These are phyloP conservation scores for Ceratobasidium sp. DNA, from an alignment of 1,284 basidiomycete genomes.

Conservation along the genomic window DNA sequence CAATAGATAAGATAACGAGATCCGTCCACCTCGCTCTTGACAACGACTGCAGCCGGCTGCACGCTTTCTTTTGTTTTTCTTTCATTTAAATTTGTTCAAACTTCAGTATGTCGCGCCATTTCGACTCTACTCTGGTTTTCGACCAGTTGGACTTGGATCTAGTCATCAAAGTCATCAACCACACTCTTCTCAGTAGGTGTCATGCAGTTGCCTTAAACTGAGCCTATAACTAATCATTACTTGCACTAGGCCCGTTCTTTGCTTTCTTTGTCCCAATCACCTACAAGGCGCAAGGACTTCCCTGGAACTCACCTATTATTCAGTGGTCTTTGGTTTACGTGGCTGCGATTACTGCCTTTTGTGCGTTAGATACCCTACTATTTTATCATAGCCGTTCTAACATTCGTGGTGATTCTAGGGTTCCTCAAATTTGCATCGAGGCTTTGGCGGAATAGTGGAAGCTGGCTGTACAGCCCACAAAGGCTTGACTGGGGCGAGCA, in stretches of 20 bases:
- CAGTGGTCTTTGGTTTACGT: slow-evolving; percentile 65
- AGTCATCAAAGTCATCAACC: slow-evolving; percentile 75
- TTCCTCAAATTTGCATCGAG: slow-evolving; percentile 72
- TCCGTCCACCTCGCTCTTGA: background rate
- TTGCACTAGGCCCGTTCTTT: slow-evolving; percentile 78
- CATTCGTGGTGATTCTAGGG: slow-evolving; percentile 59
- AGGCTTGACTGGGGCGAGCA: slow-evolving; percentile 84
- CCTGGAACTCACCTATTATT: slow-evolving; percentile 63
- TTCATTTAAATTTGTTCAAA: background rate
- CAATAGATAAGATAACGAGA: slow-evolving; percentile 16
- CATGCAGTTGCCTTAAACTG: background rate
- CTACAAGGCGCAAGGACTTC: slow-evolving; percentile 73
- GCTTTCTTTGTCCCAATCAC: slow-evolving; percentile 79
- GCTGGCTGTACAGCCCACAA: slow-evolving; percentile 66
- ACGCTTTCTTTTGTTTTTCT: background rate
- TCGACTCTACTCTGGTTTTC: slow-evolving; percentile 46
- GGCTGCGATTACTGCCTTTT: slow-evolving; percentile 66
- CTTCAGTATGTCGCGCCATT: slow-evolving; percentile 33
- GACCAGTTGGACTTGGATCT: slow-evolving; percentile 69
- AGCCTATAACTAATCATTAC: background rate
- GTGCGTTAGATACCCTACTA: slow-evolving; percentile 63
- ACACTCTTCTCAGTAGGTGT: slow-evolving; percentile 78
- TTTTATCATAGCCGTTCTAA: slow-evolving; percentile 32
- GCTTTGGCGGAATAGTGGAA: slow-evolving; percentile 77
- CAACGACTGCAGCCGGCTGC: slow-evolving; percentile 41